Base-by-base conservation (phyloP, 306 rosid genomes). In the Rosa lucieae region DNA sequence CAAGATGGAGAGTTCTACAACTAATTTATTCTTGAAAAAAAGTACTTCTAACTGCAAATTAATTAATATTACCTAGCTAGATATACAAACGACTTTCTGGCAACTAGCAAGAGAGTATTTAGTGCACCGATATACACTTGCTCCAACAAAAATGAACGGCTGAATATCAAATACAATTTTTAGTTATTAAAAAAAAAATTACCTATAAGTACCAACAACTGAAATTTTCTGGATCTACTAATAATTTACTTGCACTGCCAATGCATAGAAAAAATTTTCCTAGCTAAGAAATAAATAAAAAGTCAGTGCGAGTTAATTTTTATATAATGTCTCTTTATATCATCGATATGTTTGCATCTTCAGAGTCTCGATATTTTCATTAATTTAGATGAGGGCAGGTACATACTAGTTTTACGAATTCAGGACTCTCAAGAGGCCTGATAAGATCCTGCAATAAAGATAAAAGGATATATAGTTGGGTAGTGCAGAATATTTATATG, bases 401-500 rank as follows among this genome's bases (percentile, higher is more conserved):
- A 56, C 10, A 8, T n/a, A 56, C 32, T 20, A n/a, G 63, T 56
- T n/a, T 53, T 29, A 20, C 5, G n/a, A 56, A 0, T 56, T 47
- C 9, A 55, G 62, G 23, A 20, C 62, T 55, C 62, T 7, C 10
- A 7, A 37, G 20, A 14, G 48, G n/a, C 43, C 23, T 29, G 10
- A 47, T 70, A 3, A 70, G 7, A 23, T 3, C 6, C 66, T 59
- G 15, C 37, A 23, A 11, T 59, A 59, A 23, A 21, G 37, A 59
- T 59, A 4, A 59, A 59, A 59, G 42, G 9, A 62, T 62, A 29
- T 5, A 62, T 62, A 12, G 2, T 62, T 12, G 20, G 12, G 39
- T 37, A 52, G 77, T 52, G 65, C 52, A 13, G 77, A 56, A 56
- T 21, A 74, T 73, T 52, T 55, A 21, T 11, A 56, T 74, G 67